Percentiles rank a stretch among this genome's conserved stretches.
phyloP scores from a whole-genome alignment of 2,329 filamentous ascomycete species.

The Aspergillus texensis region DNA sequence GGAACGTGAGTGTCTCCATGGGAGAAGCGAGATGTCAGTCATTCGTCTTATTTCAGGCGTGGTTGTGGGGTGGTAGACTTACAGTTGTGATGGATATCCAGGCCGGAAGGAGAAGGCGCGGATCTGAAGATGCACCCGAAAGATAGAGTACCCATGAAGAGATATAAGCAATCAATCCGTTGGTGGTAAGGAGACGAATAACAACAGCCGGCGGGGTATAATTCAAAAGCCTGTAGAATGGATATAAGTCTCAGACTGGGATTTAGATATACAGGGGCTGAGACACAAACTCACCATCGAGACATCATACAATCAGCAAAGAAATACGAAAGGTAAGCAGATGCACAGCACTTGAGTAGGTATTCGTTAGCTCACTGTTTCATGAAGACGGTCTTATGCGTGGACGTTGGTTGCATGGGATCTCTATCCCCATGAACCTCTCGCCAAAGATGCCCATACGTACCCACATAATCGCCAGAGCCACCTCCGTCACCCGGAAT shows the following conservation, averaged over 20 bases:
- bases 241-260: not conserved
- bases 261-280: not conserved
- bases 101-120: constrained; percentile 70
- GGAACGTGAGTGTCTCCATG: constrained; percentile 67
- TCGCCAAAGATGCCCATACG: constrained; percentile 36
- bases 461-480: constrained; percentile 75
- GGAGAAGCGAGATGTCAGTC: not conserved
- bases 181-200: constrained; percentile 75
- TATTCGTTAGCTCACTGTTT: constrained; percentile 8
- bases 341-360: constrained; percentile 66
- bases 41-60: not conserved
- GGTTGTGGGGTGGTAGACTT: constrained; percentile 27
- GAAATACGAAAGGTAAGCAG: constrained; percentile 78
- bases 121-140: constrained; percentile 69
- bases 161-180: constrained; percentile 73
- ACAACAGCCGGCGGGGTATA: constrained; percentile 79
- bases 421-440: not conserved
- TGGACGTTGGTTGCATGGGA: not conserved
- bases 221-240: constrained; percentile 68
- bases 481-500: constrained; percentile 67
- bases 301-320: constrained; percentile 86
- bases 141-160: constrained; percentile 73
- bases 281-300: constrained; percentile 63
- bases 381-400: not conserved
- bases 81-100: constrained; percentile 79